A percentile compares a stretch with the other conserved stretches of the same genome.
Conservation (phyloP, 352 stramenopile genomes). For the Phytophthora melonis region DNA sequence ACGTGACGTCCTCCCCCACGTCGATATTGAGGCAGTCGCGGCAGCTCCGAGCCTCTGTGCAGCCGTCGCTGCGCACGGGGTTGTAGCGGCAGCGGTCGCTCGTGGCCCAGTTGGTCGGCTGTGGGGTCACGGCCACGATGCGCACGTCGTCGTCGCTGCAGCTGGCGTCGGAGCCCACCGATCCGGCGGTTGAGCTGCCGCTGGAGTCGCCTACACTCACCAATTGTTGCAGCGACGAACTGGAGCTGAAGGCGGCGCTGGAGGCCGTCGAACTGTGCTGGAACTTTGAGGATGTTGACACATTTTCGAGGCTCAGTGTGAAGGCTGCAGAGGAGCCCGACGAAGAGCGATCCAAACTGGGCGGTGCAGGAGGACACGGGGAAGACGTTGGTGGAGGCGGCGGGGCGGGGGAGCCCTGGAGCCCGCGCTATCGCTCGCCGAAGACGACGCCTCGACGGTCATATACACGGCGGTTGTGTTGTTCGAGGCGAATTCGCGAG, state of each 20-base stretch:
- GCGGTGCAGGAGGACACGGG: conserved; percentile 14
- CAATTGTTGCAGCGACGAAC: neutral
- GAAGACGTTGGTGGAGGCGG: conserved; percentile 13
- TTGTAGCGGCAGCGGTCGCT: conserved; percentile 40
- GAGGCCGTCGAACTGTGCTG: neutral
- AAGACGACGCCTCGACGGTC: conserved; percentile 18
- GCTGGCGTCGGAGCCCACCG: conserved; percentile 10
- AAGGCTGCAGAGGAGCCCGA: conserved; percentile 1
- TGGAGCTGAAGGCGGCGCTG: conserved; percentile 13
- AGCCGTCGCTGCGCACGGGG: conserved; percentile 39
- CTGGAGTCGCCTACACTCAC: conserved; percentile 7
- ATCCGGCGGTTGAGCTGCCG: neutral
- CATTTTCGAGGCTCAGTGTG: conserved; percentile 1
- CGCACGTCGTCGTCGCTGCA: conserved; percentile 26
- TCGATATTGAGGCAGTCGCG: conserved; percentile 69
- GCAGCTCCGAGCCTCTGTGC: conserved; percentile 57
- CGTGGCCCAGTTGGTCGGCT: conserved; percentile 34
- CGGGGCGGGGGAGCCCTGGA: neutral
- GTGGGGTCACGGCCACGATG: conserved; percentile 31
- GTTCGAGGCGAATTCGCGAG: conserved; percentile 22
- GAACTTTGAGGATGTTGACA: neutral
- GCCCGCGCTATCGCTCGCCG: conserved; percentile 12
- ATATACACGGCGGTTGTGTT: neutral
- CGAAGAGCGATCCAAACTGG: neutral
- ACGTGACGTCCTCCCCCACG: conserved; percentile 42